Conservation (phyloP, 176 grass and related monocot species). For the Ensete glaucum region DNA sequence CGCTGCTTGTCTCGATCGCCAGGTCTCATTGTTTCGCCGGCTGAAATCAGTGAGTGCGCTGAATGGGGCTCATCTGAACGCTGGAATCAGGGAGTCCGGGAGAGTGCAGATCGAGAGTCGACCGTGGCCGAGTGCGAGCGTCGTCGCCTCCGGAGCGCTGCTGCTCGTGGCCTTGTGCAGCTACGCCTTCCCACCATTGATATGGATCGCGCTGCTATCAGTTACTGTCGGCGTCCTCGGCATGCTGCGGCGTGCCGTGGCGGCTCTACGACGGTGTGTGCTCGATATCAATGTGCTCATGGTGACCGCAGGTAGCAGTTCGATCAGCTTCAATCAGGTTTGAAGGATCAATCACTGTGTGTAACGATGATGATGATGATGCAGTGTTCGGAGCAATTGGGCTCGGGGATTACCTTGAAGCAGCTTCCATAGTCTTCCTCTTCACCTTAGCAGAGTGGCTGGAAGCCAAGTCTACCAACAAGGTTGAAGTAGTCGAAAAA, state of each 20-base stretch:
- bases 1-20: background rate
- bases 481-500: background rate
- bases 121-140: background rate
- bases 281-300: conserved; percentile 11
- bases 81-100: background rate
- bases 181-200: background rate
- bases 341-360: too few relatives aligned
- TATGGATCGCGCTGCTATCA: conserved; percentile 2
- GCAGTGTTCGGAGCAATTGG: conserved; percentile 2
- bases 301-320: conserved; percentile 7
- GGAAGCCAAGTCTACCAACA: conserved; percentile 1
- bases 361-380: background rate
- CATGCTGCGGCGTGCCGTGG: background rate
- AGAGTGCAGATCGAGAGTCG: background rate
- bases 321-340: background rate
- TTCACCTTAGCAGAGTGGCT: conserved; percentile 10
- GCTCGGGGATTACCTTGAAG: conserved; percentile 10
- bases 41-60: conserved; percentile 1
- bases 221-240: background rate
- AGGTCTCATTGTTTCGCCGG: background rate
- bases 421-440: conserved; percentile 9
- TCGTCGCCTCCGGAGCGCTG: conserved; percentile 5
- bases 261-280: background rate
- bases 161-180: conserved; percentile 5
- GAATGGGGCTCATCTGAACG: conserved; percentile 9